phyloP scores from a whole-genome alignment of 305 asterid species.

The Fraxinus xanthoxyloides region DNA sequence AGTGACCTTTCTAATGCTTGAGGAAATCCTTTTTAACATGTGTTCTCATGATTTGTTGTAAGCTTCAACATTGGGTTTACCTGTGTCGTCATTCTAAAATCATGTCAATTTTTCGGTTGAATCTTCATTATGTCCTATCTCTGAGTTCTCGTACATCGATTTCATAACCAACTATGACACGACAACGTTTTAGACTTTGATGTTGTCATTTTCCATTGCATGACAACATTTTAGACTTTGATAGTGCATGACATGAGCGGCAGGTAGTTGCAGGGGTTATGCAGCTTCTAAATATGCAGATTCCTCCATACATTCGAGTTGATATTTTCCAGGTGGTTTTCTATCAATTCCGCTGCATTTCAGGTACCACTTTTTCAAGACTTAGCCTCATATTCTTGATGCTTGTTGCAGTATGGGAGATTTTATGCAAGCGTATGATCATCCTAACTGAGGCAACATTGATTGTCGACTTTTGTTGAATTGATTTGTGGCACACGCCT shows the following conservation, averaged over 20 bases:
- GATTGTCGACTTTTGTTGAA: neutral
- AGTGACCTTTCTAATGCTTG: neutral
- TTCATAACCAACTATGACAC: neutral
- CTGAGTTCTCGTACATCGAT: neutral
- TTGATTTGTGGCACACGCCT: neutral
- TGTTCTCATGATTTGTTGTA: neutral
- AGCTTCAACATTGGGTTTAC: neutral
- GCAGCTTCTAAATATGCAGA: conserved; percentile 59
- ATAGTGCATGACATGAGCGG: neutral
- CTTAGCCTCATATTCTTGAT: neutral
- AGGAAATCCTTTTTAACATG: neutral
- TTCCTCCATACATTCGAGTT: conserved; percentile 76
- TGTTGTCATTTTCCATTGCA: conserved; percentile 24
- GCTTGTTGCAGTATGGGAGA: neutral
- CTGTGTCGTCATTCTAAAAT: neutral
- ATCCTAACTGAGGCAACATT: neutral
- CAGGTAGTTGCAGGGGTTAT: conserved; percentile 88
- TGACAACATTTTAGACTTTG: neutral
- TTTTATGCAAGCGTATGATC: neutral
- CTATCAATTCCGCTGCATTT: conserved; percentile 1
- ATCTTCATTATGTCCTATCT: neutral
- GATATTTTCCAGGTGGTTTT: conserved; percentile 80
- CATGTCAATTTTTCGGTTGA: neutral
- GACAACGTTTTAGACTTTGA: neutral
- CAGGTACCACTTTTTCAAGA: neutral